These are phyloP conservation scores for Candida sanyaensis DNA, from an alignment of 1,139 yeast species.

Conservation along the genomic window DNA sequence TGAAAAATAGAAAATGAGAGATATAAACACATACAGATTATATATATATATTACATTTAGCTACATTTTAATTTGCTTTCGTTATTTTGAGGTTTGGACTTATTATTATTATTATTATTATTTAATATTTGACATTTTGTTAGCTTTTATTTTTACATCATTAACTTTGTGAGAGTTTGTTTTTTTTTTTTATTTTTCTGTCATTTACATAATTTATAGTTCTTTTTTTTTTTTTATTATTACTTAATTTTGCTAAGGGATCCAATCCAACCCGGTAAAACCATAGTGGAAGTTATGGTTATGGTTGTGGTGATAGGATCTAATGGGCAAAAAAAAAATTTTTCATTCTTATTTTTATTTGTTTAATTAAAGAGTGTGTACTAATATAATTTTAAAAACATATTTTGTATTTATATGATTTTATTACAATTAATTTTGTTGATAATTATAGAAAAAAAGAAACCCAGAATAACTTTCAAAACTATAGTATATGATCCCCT, in stretches of 20 bases:
- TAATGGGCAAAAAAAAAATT: too few species aligned
- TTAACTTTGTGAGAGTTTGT: too few species aligned
- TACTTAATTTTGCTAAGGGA: too few species aligned
- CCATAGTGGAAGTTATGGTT: not conserved
- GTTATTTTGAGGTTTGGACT: not conserved
- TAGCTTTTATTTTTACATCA: too few species aligned
- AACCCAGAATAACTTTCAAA: not conserved
- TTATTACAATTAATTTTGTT: too few species aligned
- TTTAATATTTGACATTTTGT: not conserved
- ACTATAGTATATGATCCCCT: too few species aligned
- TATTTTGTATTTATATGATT: not conserved
- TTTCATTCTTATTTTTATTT: not conserved
- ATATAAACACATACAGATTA: not conserved
- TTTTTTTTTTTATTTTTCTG: too few species aligned
- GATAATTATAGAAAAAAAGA: not conserved
- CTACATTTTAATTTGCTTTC: not conserved
- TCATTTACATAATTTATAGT: too few species aligned
- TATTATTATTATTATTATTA: not conserved
- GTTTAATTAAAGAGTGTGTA: conserved; percentile 2
- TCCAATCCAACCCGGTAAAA: too few species aligned
- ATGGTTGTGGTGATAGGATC: too few species aligned
- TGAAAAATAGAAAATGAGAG: not conserved
- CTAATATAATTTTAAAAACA: not conserved
- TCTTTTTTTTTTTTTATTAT: too few species aligned
- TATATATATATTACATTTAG: not conserved